Percentiles rank a stretch among this genome's conserved stretches.
These are phyloP conservation scores for Myxozyma monticola DNA, from an alignment of 805 yeast genomes.

Conservation along the genomic window DNA sequence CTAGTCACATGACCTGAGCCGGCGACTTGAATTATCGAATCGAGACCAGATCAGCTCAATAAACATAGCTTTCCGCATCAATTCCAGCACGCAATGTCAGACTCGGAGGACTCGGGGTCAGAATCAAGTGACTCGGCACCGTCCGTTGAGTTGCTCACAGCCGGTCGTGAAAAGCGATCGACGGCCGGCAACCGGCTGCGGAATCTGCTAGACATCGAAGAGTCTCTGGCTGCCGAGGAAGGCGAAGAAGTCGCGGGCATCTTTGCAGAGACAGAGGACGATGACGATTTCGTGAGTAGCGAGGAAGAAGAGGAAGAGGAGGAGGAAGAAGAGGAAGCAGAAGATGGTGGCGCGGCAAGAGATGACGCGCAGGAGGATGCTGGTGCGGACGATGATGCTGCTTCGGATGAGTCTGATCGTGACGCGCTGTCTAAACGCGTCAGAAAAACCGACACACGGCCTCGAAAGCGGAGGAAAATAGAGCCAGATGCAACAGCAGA, in stretches of 20 bases:
- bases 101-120: too few relatives aligned
- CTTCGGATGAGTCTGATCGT: neutral
- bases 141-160: conserved; percentile 56
- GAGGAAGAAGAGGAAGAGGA: conserved; percentile 32
- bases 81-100: conserved; percentile 1
- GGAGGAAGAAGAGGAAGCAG: conserved; percentile 32
- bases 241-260: conserved; percentile 53
- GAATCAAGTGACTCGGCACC: too few relatives aligned
- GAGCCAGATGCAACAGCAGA: conserved; percentile 30
- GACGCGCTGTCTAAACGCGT: neutral
- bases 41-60: too few relatives aligned
- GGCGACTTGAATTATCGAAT: too few relatives aligned
- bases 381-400: conserved; percentile 21
- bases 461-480: conserved; percentile 11
- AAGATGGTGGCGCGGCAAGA: conserved; percentile 30
- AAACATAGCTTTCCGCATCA: too few relatives aligned
- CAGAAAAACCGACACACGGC: neutral
- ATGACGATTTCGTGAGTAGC: conserved; percentile 44
- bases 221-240: conserved; percentile 60
- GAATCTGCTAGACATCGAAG: conserved; percentile 70
- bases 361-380: conserved; percentile 24
- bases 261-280: conserved; percentile 45
- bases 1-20: too few relatives aligned
- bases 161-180: conserved; percentile 72
- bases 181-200: conserved; percentile 89